phyloP scores from a whole-genome alignment of 225 moss, liverwort and hornwort genomes.

The Neckera pumila region DNA sequence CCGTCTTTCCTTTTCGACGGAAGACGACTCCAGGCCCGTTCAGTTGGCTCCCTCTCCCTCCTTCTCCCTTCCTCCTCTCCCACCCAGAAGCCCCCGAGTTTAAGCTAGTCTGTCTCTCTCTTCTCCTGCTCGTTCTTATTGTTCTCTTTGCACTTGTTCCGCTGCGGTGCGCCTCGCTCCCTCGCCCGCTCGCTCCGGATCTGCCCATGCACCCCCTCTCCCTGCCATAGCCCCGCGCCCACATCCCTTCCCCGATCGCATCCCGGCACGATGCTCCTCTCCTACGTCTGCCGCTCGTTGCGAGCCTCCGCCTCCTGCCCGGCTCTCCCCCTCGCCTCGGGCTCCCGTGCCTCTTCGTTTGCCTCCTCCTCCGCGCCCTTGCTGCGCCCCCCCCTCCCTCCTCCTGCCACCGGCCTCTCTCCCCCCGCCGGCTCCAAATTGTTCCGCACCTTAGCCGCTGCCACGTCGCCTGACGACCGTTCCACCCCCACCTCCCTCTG shows the following conservation, averaged over 20 bases:
- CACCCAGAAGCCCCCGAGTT: too few relatives aligned
- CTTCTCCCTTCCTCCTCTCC: background rate
- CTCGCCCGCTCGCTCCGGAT: background rate
- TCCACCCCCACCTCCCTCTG: background rate
- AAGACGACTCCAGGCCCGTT: background rate
- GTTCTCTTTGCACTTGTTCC: background rate
- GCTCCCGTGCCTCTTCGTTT: background rate
- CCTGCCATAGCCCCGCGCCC: background rate
- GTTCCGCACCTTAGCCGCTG: background rate
- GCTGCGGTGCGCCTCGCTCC: background rate
- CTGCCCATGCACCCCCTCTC: background rate
- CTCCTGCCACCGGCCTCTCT: background rate
- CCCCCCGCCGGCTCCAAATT: background rate
- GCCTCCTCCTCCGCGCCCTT: background rate
- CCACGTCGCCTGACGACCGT: background rate
- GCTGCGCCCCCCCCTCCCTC: background rate
- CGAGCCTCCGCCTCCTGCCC: background rate
- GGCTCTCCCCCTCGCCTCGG: background rate
- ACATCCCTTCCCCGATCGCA: background rate
- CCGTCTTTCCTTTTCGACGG: background rate
- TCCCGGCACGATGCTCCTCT: constrained; percentile 5
- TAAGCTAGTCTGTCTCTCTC: background rate
- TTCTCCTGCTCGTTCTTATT: background rate
- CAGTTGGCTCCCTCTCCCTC: background rate
- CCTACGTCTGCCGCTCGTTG: constrained; percentile 5